These are phyloP conservation scores for Kokia cookei DNA, from an alignment of 441 rosid genomes.

Conservation along the genomic window DNA sequence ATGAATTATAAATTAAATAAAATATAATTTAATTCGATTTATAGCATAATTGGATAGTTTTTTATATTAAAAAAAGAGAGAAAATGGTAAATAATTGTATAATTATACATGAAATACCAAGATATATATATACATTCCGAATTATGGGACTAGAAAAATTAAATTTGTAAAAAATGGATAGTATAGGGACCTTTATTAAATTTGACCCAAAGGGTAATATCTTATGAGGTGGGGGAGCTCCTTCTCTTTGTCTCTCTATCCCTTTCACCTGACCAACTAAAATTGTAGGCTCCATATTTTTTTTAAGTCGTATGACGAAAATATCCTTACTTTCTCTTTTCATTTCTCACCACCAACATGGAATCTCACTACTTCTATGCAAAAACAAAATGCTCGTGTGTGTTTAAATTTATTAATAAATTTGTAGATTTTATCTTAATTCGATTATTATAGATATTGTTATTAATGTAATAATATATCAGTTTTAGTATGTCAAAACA, in stretches of 20 bases:
- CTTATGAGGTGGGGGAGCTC: background rate
- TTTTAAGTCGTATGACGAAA: background rate
- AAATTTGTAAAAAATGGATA: too few species aligned
- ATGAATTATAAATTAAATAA: too few species aligned
- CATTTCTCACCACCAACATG: background rate
- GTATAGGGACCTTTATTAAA: too few species aligned
- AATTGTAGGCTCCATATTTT: constrained; percentile 6
- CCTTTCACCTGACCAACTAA: constrained; percentile 14
- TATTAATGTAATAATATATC: accelerated
- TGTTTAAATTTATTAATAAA: background rate
- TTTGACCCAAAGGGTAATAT: constrained; percentile 2
- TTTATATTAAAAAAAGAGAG: too few species aligned
- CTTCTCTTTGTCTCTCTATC: background rate
- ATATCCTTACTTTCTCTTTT: background rate
- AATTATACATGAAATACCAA: too few species aligned
- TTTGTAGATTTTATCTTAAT: background rate
- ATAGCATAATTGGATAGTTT: too few species aligned
- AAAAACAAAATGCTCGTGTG: background rate
- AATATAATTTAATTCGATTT: too few species aligned
- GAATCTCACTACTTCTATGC: background rate
- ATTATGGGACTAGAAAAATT: too few species aligned
- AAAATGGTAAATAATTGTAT: too few species aligned
- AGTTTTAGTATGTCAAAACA: accelerated
- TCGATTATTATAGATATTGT: accelerated
- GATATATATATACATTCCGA: too few species aligned